Conservation (phyloP, 148 eudicot species). For the Amaranthus palmeri region DNA sequence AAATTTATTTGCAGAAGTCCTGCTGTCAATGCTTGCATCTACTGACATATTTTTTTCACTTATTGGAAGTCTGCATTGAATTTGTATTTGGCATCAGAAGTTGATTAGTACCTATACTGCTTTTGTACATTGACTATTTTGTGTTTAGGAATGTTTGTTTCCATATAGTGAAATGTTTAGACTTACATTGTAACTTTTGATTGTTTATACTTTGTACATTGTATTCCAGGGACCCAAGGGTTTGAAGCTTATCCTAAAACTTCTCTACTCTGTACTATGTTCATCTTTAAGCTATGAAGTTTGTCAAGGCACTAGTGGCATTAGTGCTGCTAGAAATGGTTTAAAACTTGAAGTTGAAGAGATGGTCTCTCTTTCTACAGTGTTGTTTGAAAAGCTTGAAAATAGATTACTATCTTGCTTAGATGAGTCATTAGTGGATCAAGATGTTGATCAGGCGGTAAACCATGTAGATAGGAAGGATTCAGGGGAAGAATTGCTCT, state of each 20-base stretch:
- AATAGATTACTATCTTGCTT: constrained; percentile 29
- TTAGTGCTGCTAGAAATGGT: constrained; percentile 12
- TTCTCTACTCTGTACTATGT: constrained; percentile 36
- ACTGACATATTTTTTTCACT: neutral
- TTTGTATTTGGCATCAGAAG: neutral
- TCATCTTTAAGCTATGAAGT: constrained; percentile 31
- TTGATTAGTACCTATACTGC: neutral
- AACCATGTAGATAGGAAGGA: constrained; percentile 12
- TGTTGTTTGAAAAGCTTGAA: constrained; percentile 40
- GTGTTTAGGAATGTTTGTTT: neutral
- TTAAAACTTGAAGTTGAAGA: constrained; percentile 32
- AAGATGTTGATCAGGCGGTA: constrained; percentile 22
- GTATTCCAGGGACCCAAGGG: constrained; percentile 31
- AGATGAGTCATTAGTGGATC: constrained; percentile 20
- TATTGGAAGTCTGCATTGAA: neutral
- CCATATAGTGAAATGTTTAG: neutral
- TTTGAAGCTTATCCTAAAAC: constrained; percentile 39
- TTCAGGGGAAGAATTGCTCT: constrained; percentile 37
- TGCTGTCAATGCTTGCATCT: neutral
- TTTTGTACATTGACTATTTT: neutral
- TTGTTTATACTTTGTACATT: constrained; percentile 8
- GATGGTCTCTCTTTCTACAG: constrained; percentile 29
- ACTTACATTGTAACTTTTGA: neutral
- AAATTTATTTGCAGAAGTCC: too few relatives aligned
- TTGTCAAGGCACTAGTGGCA: constrained; percentile 6